Conservation (phyloP, 768 basidiomycete species). For the Pleurotus tuber-regium region DNA sequence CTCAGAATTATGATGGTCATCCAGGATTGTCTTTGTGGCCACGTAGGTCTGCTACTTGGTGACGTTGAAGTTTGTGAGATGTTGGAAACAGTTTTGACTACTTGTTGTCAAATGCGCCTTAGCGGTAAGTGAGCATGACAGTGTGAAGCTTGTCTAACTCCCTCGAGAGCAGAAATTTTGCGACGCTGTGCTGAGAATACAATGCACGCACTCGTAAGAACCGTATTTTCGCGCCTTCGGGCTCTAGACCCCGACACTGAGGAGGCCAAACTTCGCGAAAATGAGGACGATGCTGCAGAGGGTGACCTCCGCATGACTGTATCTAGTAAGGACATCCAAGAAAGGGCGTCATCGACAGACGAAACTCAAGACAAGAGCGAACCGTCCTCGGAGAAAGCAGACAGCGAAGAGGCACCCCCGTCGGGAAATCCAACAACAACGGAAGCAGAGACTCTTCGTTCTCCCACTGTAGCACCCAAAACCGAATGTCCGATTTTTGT, state of each 20-base stretch:
- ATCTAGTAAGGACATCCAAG: conserved; percentile 28
- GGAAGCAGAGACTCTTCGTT: conserved; percentile 14
- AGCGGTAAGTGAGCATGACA: conserved; percentile 64
- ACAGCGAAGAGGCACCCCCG: neutral
- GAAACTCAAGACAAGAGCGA: conserved; percentile 10
- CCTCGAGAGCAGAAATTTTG: conserved; percentile 61
- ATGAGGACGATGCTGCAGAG: conserved; percentile 48
- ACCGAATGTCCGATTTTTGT: conserved; percentile 36
- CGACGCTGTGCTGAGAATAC: conserved; percentile 85
- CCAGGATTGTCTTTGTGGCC: conserved; percentile 73
- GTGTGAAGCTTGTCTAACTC: neutral
- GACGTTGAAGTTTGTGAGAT: conserved; percentile 98
- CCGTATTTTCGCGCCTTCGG: conserved; percentile 75
- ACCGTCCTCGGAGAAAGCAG: conserved; percentile 13
- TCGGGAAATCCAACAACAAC: conserved; percentile 17
- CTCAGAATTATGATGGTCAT: conserved; percentile 90
- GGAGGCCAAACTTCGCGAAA: conserved; percentile 59
- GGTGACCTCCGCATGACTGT: conserved; percentile 65
- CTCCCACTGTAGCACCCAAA: conserved; percentile 28
- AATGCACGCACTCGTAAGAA: conserved; percentile 85
- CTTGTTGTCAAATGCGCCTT: conserved; percentile 95
- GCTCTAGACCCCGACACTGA: conserved; percentile 61
- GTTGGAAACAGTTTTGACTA: conserved; percentile 95
- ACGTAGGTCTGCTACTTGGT: conserved; percentile 69
- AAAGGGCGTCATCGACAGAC: conserved; percentile 17